Conservation (phyloP, 768 basidiomycete genomes). For the Chalciporus sphaerocephalus region DNA sequence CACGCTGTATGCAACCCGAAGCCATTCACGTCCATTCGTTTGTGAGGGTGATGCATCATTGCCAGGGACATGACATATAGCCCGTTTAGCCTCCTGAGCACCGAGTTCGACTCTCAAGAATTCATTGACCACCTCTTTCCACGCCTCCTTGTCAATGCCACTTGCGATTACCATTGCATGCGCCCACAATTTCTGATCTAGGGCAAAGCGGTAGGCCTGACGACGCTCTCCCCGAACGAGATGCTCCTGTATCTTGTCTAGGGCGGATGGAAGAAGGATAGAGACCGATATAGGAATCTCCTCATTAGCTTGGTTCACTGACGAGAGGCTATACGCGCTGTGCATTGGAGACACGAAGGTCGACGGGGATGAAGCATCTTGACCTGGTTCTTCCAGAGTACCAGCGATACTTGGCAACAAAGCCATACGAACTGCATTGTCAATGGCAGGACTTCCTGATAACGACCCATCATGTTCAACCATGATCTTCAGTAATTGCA, state of each 20-base stretch:
- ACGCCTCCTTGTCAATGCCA: constrained; percentile 87
- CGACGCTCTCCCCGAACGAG: constrained; percentile 81
- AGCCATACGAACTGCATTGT: constrained; percentile 68
- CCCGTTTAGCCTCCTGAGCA: constrained; percentile 28
- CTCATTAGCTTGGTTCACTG: constrained; percentile 28
- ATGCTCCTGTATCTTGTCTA: constrained; percentile 76
- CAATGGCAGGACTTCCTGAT: constrained; percentile 71
- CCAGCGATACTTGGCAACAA: constrained; percentile 56
- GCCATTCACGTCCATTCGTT: constrained; percentile 59
- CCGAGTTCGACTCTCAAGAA: constrained; percentile 79
- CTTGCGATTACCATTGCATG: constrained; percentile 95
- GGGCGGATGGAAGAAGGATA: constrained; percentile 53
- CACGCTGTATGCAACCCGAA: constrained; percentile 78
- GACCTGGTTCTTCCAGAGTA: constrained; percentile 18
- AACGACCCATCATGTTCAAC: constrained; percentile 87
- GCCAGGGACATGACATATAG: constrained; percentile 13
- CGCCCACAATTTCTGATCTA: constrained; percentile 88
- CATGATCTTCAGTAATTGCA: constrained; percentile 73
- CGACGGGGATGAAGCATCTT: constrained; percentile 20
- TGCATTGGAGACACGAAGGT: constrained; percentile 30
- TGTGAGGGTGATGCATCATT: constrained; percentile 21
- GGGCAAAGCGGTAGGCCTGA: constrained; percentile 82
- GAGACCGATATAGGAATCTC: constrained; percentile 57
- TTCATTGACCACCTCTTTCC: constrained; percentile 86
- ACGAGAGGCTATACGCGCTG: constrained; percentile 14